Evolutionary conservation across 768 basidiomycete genomes (phyloP), one percentile per base, ranked within the genome.

Genomic region (Xerocomus potaroensis): DNA sequence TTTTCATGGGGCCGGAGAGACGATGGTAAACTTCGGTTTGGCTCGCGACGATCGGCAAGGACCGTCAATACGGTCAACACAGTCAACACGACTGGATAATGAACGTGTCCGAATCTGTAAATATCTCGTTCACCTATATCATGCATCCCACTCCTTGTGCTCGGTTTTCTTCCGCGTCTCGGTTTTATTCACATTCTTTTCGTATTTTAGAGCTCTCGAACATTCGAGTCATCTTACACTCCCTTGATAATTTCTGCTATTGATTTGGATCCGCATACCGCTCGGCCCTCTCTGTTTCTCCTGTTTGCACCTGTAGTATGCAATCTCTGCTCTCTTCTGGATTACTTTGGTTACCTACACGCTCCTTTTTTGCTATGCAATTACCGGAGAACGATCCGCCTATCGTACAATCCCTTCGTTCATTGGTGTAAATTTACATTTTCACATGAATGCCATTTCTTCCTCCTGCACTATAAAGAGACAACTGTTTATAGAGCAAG

Each of bases 1-100:
- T 87, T 90, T 62, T 83, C 82, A 0, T 83, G 81, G 80, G 79
- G 75, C 5, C 71, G 79, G 24, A 67, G 76, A 6, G 80, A 82
- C 14, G 80, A 77, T 56, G 76, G 82, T 15, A 84, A 81, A 58
- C 73, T 82, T 50, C 78, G 86, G 48, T 91, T 91, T 66, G 88
- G 87, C 34, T 83, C 87, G 12, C 71, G 78, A 51, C 76, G 87
- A 55, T 77, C 76, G n/a, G 65, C 65, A 30, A 75, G 61, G 60
- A 70, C 71, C 31, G 65, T 64, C 46, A 66, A 62, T 21, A 53
- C 59, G 12, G 43, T 66, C 52, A 60, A 45, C 36, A 30, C 51
- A 27, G 29, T 51, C 44, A 55, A 39, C 9, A 55, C 52, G 5
- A 43, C 43, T 8, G 56, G 54, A 48, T 66, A 50, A 10, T 10